Base-by-base conservation (phyloP, 2,329 filamentous ascomycete genomes). In the Berkeleyomyces basicola region DNA sequence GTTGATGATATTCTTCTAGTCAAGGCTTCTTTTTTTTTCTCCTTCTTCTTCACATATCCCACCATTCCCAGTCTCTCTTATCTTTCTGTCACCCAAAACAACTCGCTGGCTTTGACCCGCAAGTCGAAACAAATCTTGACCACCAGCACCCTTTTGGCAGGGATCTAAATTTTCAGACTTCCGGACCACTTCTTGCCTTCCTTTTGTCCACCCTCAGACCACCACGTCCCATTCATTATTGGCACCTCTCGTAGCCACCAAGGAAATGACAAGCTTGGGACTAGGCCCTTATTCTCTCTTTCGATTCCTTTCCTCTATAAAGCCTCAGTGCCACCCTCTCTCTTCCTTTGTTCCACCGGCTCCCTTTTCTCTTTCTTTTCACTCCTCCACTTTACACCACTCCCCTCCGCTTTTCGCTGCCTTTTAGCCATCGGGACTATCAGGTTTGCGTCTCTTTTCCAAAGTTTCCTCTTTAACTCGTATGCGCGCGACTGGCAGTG, bases 401-500 rank as follows among this genome's bases (percentile, higher is more conserved):
- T 33, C 33, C 16, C 49, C 51, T 55, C 51, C 33, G 51, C 51
- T 39, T 55, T 55, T 55, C n/a, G 51, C 51, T 55, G 51, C 51
- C 51, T 55, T 55, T 55, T 55, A 55, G 51, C 51, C 16, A 7
- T 7, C 3, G 33, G 4, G 33, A 16, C 51, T 55, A 55, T 55
- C 36, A 39, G 51, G 51, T 36, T 55, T 46, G 62, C 44, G 49
- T 40, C 44, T n/a, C 36, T 23, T 61, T 46, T 31, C 40, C 14
- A 11, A 40, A 16, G 10, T 11, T 9, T 14, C 31, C 23, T 47
- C n/a, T 51, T 51, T 16, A 62, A 16, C 63, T 39, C 60, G 63
- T 62, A 65, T 65, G 63, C 61, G 61, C 61, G 55, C 60, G 49
- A 61, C 49, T 65, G 63, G 57, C 62, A 65, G 63, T 65, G 61